Conservation (phyloP, 129 eudicot species). For the Sambucus nigra region DNA sequence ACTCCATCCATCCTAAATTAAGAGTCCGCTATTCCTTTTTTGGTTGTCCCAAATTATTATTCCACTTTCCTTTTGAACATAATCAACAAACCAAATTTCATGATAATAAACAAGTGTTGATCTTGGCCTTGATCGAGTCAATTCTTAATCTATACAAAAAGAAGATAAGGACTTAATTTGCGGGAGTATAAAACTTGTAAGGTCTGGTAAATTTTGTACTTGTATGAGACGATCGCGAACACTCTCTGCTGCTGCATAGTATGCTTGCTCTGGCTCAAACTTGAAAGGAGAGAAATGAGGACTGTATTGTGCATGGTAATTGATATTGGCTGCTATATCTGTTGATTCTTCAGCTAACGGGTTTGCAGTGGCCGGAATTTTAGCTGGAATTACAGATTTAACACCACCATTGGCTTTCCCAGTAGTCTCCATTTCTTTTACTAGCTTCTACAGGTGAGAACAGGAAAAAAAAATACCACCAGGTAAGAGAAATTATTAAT, state of each 20-base stretch:
- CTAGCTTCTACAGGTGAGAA: conserved; percentile 2
- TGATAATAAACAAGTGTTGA: no score
- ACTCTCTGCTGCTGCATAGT: conserved; percentile 92
- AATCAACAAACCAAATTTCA: no score
- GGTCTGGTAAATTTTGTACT: conserved; percentile 26
- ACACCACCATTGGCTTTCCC: conserved; percentile 35
- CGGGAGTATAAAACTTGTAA: background rate
- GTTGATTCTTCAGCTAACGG: conserved; percentile 62
- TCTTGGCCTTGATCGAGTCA: no score
- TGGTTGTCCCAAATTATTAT: no score
- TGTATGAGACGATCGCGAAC: conserved; percentile 84
- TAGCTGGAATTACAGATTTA: conserved; percentile 30
- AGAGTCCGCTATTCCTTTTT: no score
- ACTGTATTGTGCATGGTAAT: conserved; percentile 79
- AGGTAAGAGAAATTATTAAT: background rate
- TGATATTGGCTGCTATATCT: conserved; percentile 88
- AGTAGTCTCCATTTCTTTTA: conserved; percentile 39
- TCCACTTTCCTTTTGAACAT: no score
- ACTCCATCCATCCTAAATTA: no score
- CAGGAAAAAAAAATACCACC: background rate
- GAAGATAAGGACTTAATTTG: no score
- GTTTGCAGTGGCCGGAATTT: conserved; percentile 63
- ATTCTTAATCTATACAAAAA: no score
- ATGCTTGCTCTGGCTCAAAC: conserved; percentile 98
- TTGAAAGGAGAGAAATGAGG: conserved; percentile 94